phyloP scores from a whole-genome alignment of 371 early-diverging fungal species.

The Mortierella sp. region DNA sequence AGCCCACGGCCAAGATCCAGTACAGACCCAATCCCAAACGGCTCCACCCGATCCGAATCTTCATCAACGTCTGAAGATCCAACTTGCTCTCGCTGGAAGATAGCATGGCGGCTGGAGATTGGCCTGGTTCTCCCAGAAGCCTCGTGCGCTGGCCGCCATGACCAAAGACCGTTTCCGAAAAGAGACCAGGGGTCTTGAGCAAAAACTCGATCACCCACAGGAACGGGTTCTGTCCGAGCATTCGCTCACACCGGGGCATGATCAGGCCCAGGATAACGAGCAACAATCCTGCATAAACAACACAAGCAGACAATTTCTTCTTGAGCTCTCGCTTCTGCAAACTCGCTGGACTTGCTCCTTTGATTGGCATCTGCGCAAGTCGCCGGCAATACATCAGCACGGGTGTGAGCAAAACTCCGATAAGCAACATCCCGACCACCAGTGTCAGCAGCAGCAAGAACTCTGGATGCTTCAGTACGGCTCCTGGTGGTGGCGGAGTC shows the following conservation, averaged over 20 bases:
- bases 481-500: conserved; percentile 11
- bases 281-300: conserved; percentile 34
- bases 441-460: conserved; percentile 56
- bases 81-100: conserved; percentile 8
- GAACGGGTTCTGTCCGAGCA: conserved; percentile 53
- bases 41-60: conserved; percentile 41
- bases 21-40: conserved; percentile 66
- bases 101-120: neutral
- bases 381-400: conserved; percentile 64
- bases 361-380: conserved; percentile 63
- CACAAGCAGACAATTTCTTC: conserved; percentile 43
- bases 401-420: conserved; percentile 68
- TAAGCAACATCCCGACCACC: conserved; percentile 77
- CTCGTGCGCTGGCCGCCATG: too few relatives aligned
- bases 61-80: conserved; percentile 23
- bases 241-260: conserved; percentile 44
- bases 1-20: conserved; percentile 66
- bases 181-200: conserved; percentile 29
- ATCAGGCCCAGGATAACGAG: conserved; percentile 37
- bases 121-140: too few relatives aligned
- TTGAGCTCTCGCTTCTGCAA: conserved; percentile 53
- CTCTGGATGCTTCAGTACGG: conserved; percentile 39
- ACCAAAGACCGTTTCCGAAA: conserved; percentile 10
- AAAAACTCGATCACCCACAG: conserved; percentile 52
- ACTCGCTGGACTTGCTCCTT: conserved; percentile 43